Conservation (phyloP, 1,139 yeast species). For the Geotrichum candidum region DNA sequence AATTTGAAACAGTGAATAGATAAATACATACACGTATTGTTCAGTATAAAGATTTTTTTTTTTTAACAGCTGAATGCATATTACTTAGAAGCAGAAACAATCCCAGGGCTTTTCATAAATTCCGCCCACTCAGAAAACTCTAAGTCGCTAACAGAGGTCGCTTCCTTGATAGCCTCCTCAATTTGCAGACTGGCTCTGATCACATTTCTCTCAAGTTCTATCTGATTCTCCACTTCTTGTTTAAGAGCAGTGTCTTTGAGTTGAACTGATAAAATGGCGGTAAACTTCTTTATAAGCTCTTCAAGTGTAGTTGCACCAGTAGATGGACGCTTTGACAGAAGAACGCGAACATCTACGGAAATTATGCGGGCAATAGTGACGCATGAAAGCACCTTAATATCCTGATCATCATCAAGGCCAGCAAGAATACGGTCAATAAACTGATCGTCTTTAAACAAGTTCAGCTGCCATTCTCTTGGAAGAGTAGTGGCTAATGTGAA, state of each 20-base stretch:
- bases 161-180: constrained; percentile 21
- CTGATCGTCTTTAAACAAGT: constrained; percentile 29
- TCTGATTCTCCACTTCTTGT: constrained; percentile 46
- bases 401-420: constrained; percentile 42
- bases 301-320: constrained; percentile 20
- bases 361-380: constrained; percentile 38
- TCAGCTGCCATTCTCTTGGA: constrained; percentile 27
- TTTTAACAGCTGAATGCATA: not conserved
- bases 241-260: constrained; percentile 39
- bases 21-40: no score
- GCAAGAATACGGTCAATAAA: constrained; percentile 35
- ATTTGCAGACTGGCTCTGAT: constrained; percentile 24
- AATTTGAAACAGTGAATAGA: no score
- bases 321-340: constrained; percentile 14
- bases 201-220: constrained; percentile 34
- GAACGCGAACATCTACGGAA: constrained; percentile 22
- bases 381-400: constrained; percentile 40
- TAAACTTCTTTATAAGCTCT: constrained; percentile 33
- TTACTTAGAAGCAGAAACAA: not conserved
- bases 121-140: constrained; percentile 3
- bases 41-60: not conserved
- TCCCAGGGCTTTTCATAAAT: not conserved
- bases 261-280: constrained; percentile 26
- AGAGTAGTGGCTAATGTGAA: constrained; percentile 45
- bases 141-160: not conserved